Evolutionary conservation across 2,329 filamentous ascomycete genomes (phyloP).

Genomic region (Graphiopsis chlorocephala): DNA sequence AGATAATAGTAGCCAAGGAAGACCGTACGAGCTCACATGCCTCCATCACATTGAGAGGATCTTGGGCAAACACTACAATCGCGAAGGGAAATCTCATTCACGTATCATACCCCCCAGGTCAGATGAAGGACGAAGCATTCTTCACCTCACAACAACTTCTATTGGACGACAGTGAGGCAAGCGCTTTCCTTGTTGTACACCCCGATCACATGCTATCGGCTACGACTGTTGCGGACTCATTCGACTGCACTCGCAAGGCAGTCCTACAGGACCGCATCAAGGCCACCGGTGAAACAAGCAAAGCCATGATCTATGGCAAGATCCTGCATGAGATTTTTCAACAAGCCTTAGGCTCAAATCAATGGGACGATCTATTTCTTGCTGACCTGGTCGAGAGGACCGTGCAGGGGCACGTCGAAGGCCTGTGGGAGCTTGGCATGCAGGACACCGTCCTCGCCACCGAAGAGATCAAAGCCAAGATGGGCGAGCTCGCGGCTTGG

Average conservation of each 20-base stretch:
- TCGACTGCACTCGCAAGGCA: conserved; percentile 83
- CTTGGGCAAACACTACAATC: conserved; percentile 81
- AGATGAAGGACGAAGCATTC: conserved; percentile 25
- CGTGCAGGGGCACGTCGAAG: conserved; percentile 77
- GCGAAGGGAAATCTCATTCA: conserved; percentile 76
- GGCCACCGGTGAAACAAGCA: conserved; percentile 74
- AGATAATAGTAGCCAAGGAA: conserved; percentile 80
- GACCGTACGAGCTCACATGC: conserved; percentile 66
- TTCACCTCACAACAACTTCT: conserved; percentile 65
- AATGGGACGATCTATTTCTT: conserved; percentile 72
- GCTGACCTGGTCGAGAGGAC: conserved; percentile 64
- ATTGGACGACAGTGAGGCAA: conserved; percentile 72
- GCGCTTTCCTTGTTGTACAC: conserved; percentile 76
- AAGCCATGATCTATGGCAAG: conserved; percentile 85
- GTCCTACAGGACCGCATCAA: conserved; percentile 95
- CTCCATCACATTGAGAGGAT: conserved; percentile 73
- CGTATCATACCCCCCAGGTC: conserved; percentile 62
- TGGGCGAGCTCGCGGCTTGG: conserved; percentile 79
- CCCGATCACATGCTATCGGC: conserved; percentile 94
- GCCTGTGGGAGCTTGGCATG: conserved; percentile 83
- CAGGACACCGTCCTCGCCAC: conserved; percentile 64
- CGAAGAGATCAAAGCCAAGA: conserved; percentile 78
- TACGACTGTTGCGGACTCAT: conserved; percentile 94
- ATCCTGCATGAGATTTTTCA: conserved; percentile 96
- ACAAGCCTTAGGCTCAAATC: conserved; percentile 77